Percentiles rank a stretch among this genome's conserved stretches.
These are phyloP conservation scores for Cryphonectria carpinicola DNA, from an alignment of 2,329 filamentous ascomycete species.

Conservation along the genomic window DNA sequence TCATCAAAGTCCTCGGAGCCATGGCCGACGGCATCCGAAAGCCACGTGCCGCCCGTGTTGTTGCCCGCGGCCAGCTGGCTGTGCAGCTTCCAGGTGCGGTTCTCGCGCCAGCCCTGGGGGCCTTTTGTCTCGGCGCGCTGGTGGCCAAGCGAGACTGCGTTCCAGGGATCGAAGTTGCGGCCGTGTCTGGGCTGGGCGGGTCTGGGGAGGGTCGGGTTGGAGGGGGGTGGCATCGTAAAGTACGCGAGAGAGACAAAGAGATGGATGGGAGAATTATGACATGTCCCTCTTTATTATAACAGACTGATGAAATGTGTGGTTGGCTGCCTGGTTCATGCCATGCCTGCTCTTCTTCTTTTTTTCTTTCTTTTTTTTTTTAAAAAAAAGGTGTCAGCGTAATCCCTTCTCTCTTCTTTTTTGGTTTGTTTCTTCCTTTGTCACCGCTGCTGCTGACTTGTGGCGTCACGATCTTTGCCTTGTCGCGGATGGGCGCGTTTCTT, in stretches of 20 bases:
- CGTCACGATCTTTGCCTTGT: constrained; percentile 4
- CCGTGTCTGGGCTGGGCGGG: constrained; percentile 48
- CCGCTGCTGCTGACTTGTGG: not conserved
- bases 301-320: not conserved
- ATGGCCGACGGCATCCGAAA: constrained; percentile 68
- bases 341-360: too few relatives aligned
- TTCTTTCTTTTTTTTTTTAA: too few relatives aligned
- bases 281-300: too few relatives aligned
- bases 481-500: constrained; percentile 8
- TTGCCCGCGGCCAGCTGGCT: constrained; percentile 66
- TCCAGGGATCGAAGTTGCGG: constrained; percentile 68
- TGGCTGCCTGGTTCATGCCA: too few relatives aligned
- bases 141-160: constrained; percentile 76
- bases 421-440: not conserved
- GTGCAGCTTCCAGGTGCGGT: constrained; percentile 69
- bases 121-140: constrained; percentile 74
- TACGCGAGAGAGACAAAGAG: too few relatives aligned
- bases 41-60: constrained; percentile 60
- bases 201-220: constrained; percentile 33
- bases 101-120: constrained; percentile 71
- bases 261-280: too few relatives aligned
- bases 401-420: too few relatives aligned
- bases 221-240: constrained; percentile 25
- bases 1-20: constrained; percentile 62
- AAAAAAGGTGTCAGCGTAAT: too few relatives aligned